These are phyloP conservation scores for Dacryopinax primogenitus DNA, from an alignment of 768 basidiomycete species.

Conservation along the genomic window DNA sequence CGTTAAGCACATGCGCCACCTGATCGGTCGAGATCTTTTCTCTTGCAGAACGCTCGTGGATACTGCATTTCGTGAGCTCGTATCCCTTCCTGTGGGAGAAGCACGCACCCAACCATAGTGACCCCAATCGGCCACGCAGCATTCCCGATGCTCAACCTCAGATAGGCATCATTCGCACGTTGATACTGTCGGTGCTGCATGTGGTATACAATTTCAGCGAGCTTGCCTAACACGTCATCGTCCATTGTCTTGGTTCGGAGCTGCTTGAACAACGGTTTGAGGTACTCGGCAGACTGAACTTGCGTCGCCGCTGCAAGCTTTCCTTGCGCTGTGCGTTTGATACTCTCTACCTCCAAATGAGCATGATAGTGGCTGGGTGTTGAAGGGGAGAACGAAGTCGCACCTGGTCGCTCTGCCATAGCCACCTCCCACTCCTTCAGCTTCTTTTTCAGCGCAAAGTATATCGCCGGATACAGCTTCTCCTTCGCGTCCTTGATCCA, in stretches of 20 bases:
- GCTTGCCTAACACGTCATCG: conserved; percentile 67
- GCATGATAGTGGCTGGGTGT: neutral
- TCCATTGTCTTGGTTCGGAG: conserved; percentile 74
- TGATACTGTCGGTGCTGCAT: conserved; percentile 97
- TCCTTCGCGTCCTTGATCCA: conserved; percentile 57
- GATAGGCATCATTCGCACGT: conserved; percentile 89
- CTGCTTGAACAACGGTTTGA: conserved; percentile 90
- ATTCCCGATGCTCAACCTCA: conserved; percentile 93
- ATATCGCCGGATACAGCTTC: conserved; percentile 91
- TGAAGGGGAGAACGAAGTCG: conserved; percentile 18
- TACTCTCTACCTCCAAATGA: conserved; percentile 37
- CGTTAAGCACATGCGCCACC: conserved; percentile 95
- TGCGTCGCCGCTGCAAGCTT: conserved; percentile 91
- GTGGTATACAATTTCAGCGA: conserved; percentile 87
- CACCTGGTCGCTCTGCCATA: conserved; percentile 87
- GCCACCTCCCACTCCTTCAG: conserved; percentile 95
- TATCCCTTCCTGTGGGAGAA: neutral
- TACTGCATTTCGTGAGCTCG: conserved; percentile 35
- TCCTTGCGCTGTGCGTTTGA: conserved; percentile 82
- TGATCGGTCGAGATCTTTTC: conserved; percentile 97
- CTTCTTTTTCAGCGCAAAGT: conserved; percentile 83
- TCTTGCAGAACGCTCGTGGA: conserved; percentile 93
- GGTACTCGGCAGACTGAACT: conserved; percentile 86
- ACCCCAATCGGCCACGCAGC: conserved; percentile 99
- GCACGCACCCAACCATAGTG: conserved; percentile 88